Conservation (phyloP, 2,329 filamentous ascomycete genomes). For the Hypocrella siamensis region DNA sequence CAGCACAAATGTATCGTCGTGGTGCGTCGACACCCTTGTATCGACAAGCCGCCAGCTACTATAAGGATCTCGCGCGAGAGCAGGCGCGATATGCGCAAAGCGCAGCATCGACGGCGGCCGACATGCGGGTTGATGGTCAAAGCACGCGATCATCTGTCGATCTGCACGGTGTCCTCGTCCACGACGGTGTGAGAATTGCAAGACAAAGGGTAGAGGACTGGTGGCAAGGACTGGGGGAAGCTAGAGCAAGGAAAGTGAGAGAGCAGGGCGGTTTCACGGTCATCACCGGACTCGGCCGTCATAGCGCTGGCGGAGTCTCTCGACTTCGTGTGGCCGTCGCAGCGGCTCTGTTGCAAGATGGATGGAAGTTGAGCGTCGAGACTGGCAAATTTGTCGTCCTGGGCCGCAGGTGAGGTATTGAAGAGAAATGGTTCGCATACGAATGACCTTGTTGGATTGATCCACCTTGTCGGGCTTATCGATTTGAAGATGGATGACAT, state of each 20-base stretch:
- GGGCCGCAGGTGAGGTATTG: constrained; percentile 29
- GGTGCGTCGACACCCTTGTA: constrained; percentile 57
- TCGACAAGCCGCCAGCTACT: constrained; percentile 61
- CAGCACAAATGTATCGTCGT: constrained; percentile 24
- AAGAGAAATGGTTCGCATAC: too few species aligned
- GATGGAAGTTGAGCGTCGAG: constrained; percentile 66
- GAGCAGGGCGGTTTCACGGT: constrained; percentile 45
- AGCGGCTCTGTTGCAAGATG: constrained; percentile 56
- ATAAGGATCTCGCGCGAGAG: constrained; percentile 54
- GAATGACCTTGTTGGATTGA: not conserved
- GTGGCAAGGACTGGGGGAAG: constrained; percentile 62
- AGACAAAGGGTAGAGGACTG: constrained; percentile 50
- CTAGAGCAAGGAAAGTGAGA: constrained; percentile 32
- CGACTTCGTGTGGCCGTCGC: constrained; percentile 68
- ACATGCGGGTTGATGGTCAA: constrained; percentile 51
- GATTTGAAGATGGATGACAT: too few species aligned
- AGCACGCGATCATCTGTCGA: constrained; percentile 50
- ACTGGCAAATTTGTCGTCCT: constrained; percentile 56
- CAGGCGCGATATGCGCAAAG: constrained; percentile 39
- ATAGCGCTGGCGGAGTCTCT: constrained; percentile 62
- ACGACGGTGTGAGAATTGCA: constrained; percentile 68
- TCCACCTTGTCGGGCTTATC: not conserved
- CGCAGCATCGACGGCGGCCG: constrained; percentile 51
- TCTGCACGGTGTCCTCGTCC: constrained; percentile 69
- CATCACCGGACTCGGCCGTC: constrained; percentile 66